These are phyloP conservation scores for Ensete ventricosum DNA, from an alignment of 176 grass and related monocot species.

Conservation along the genomic window DNA sequence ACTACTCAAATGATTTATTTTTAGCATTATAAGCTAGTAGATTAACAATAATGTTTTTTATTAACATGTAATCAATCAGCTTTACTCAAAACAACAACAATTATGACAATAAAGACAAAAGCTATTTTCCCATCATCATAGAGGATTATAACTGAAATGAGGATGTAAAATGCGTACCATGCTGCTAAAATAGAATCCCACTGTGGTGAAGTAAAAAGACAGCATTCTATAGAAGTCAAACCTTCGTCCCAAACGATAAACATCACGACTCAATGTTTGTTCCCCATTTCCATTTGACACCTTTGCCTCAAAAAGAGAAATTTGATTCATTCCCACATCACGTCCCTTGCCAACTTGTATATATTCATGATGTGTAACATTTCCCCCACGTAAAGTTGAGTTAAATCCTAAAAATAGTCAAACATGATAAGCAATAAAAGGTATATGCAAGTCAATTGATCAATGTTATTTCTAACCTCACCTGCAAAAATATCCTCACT, in stretches of 20 bases:
- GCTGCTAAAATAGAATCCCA: slow-evolving; percentile 93
- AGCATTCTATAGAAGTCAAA: slow-evolving; percentile 98
- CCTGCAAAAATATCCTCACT: slow-evolving; percentile 99
- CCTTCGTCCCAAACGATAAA: slow-evolving; percentile 79
- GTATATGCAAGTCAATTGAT: slow-evolving; percentile 13
- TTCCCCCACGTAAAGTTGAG: slow-evolving; percentile 83
- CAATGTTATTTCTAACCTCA: slow-evolving; percentile 18
- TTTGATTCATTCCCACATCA: slow-evolving; percentile 99
- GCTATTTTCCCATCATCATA: not conserved
- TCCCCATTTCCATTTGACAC: slow-evolving; percentile 92
- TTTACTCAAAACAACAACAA: not conserved
- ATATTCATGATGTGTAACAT: slow-evolving; percentile 92
- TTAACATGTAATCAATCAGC: not conserved
- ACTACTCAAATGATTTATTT: no score
- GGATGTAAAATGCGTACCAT: slow-evolving; percentile 56
- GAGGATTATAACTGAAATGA: not conserved
- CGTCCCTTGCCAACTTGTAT: slow-evolving; percentile 97
- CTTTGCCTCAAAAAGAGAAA: slow-evolving; percentile 92
- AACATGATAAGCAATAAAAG: slow-evolving; percentile 15
- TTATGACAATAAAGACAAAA: not conserved
- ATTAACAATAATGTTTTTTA: not conserved
- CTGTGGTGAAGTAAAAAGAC: slow-evolving; percentile 94
- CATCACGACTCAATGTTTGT: slow-evolving; percentile 95
- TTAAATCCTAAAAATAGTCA: slow-evolving; percentile 62
- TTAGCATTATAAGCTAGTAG: no score